Evolutionary conservation across 208 protist genomes (phyloP).

Genomic region (Leishmania tarentolae): DNA sequence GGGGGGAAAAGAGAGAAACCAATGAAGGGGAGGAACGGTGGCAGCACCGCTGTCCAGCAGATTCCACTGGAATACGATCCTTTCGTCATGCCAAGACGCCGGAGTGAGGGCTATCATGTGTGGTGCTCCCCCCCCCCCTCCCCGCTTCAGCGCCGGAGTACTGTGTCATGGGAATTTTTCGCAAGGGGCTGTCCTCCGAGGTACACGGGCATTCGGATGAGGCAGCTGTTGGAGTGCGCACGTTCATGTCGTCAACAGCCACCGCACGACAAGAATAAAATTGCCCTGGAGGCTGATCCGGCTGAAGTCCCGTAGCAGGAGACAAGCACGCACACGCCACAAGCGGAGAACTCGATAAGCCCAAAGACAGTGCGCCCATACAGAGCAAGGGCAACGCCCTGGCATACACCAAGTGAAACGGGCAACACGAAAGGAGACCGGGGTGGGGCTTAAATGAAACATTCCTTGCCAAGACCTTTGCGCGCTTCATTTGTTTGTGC

Average conservation of each 20-base stretch:
- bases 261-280: too few relatives aligned
- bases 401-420: background rate
- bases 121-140: background rate
- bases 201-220: too few relatives aligned
- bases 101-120: background rate
- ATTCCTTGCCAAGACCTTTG: too few relatives aligned
- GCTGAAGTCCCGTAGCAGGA: background rate
- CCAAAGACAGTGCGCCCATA: background rate
- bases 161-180: background rate
- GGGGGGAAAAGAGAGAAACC: background rate
- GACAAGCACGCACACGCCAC: background rate
- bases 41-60: too few relatives aligned
- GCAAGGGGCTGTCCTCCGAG: background rate
- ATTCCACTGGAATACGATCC: too few relatives aligned
- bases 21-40: background rate
- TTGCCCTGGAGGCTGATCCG: background rate
- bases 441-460: too few relatives aligned
- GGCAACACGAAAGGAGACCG: background rate
- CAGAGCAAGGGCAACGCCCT: too few relatives aligned
- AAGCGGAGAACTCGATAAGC: background rate
- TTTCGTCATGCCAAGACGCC: background rate
- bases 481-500: too few relatives aligned
- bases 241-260: background rate
- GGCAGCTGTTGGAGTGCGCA: background rate
- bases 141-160: background rate